These are phyloP conservation scores for Quercus tomentella DNA, from an alignment of 331 rosid genomes.

Conservation along the genomic window DNA sequence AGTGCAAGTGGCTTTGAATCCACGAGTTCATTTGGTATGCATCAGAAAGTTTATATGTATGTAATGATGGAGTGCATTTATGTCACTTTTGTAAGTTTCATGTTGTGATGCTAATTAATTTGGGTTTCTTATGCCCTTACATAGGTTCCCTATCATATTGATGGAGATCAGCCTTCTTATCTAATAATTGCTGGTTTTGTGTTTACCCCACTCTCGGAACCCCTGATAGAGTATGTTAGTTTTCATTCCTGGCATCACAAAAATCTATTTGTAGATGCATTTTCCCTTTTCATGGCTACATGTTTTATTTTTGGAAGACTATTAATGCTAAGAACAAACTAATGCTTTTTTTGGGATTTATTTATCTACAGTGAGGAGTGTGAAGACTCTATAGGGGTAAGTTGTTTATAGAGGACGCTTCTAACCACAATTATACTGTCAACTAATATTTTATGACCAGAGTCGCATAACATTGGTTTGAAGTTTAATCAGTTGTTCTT, in stretches of 20 bases:
- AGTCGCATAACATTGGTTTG: neutral
- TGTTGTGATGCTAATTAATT: conserved; percentile 24
- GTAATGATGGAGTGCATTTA: neutral
- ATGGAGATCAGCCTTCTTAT: conserved; percentile 92
- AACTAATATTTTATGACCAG: neutral
- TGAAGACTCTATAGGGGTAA: conserved; percentile 87
- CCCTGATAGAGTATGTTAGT: conserved; percentile 79
- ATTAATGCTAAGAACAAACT: neutral
- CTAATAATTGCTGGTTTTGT: conserved; percentile 92
- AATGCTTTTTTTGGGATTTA: neutral
- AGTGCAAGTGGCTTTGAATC: conserved; percentile 58
- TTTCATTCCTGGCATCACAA: neutral
- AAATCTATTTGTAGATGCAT: neutral
- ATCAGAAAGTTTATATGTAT: neutral
- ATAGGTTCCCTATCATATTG: conserved; percentile 84
- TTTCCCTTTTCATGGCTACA: neutral
- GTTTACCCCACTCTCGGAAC: conserved; percentile 96
- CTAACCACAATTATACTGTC: conserved; percentile 1
- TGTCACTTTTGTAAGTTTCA: conserved; percentile 18
- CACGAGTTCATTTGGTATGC: conserved; percentile 89
- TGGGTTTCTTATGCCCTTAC: neutral
- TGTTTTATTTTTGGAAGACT: neutral
- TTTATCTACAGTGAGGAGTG: conserved; percentile 76
- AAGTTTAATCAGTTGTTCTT: conserved; percentile 2
- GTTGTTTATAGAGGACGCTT: conserved; percentile 20